Percentiles rank a stretch among this genome's conserved stretches.
phyloP scores from a whole-genome alignment of 768 basidiomycete species.

The Chiua virens region DNA sequence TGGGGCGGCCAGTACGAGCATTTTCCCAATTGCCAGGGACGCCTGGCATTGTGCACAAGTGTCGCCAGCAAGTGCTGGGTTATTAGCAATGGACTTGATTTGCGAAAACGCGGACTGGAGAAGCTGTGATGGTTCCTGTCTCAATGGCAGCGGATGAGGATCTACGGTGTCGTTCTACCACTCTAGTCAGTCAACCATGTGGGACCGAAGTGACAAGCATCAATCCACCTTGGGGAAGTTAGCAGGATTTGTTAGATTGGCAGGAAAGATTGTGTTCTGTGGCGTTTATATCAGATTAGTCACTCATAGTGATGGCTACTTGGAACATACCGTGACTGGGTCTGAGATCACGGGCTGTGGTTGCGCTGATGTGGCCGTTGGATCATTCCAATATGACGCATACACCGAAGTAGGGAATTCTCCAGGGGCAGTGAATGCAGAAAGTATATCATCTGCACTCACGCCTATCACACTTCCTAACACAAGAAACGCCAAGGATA shows the following conservation, averaged over 20 bases:
- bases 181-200: not conserved
- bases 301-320: not conserved
- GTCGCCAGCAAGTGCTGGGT: conserved; percentile 35
- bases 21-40: conserved; percentile 39
- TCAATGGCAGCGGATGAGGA: conserved; percentile 43
- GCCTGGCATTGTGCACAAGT: conserved; percentile 43
- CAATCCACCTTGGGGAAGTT: conserved; percentile 48
- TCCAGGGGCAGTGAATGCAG: conserved; percentile 60
- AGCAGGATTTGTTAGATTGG: conserved; percentile 60
- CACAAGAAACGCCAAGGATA: conserved; percentile 12
- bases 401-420: conserved; percentile 62
- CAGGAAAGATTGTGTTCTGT: conserved; percentile 56
- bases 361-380: conserved; percentile 66
- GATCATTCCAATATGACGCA: conserved; percentile 63
- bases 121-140: conserved; percentile 34
- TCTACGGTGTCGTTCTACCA: conserved; percentile 43
- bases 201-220: not conserved
- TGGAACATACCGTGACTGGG: conserved; percentile 52
- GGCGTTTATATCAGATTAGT: not conserved
- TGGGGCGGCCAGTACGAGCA: conserved; percentile 43
- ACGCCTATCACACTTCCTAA: conserved; percentile 2
- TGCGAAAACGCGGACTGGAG: conserved; percentile 40
- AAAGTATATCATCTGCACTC: conserved; percentile 9
- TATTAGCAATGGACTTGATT: conserved; percentile 38
- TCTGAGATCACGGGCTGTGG: conserved; percentile 72